These are phyloP conservation scores for Apiospora sp. DNA, from an alignment of 2,329 filamentous ascomycete species.

Conservation along the genomic window DNA sequence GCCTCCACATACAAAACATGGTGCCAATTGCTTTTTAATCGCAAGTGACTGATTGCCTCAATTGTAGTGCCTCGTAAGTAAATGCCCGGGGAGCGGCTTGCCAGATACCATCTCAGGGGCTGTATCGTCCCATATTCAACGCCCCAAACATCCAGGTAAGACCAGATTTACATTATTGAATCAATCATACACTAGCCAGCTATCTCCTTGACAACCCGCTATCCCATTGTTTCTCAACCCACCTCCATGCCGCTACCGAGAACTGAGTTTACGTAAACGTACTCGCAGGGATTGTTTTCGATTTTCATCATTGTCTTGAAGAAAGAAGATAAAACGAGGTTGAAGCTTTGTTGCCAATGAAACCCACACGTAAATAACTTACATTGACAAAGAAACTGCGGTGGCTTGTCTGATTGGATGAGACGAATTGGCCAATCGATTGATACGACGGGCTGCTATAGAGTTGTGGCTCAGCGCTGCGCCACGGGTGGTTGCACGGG, in stretches of 20 bases:
- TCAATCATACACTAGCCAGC: neutral
- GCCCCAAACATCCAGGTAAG: neutral
- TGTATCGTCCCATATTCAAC: too few species aligned
- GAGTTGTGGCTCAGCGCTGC: constrained; percentile 8
- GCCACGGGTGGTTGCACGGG: neutral
- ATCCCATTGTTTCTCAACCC: neutral
- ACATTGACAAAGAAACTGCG: neutral
- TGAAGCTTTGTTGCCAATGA: neutral
- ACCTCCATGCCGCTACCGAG: neutral
- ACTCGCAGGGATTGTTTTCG: neutral
- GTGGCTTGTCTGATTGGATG: neutral
- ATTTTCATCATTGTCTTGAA: neutral
- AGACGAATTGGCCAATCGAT: neutral
- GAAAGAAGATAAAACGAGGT: neutral
- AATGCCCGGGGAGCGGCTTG: too few species aligned
- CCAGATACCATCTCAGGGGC: too few species aligned
- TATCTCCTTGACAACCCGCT: neutral
- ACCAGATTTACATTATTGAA: too few species aligned
- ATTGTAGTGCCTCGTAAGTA: neutral
- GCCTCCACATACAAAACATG: neutral
- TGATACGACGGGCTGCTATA: neutral
- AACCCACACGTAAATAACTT: too few species aligned
- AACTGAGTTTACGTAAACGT: neutral
- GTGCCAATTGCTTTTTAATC: neutral
- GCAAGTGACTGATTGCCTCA: neutral